phyloP scores from a whole-genome alignment of 2,329 filamentous ascomycete genomes.

The Scedosporium dehoogii region DNA sequence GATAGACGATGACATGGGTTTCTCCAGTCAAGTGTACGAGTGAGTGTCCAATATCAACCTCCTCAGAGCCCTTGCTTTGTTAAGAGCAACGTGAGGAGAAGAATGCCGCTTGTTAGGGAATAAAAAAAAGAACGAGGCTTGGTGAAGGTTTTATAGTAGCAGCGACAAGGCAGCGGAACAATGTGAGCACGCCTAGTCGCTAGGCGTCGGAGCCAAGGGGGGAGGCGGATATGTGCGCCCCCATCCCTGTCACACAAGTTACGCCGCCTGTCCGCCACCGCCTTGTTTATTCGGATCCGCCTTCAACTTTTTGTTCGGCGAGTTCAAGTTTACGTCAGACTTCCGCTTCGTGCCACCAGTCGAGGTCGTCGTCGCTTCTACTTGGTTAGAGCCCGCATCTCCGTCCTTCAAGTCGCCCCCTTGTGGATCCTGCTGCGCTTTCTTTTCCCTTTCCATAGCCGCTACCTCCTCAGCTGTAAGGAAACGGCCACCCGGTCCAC shows the following conservation, averaged over 20 bases:
- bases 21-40: too few species aligned
- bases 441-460: slow-evolving; percentile 65
- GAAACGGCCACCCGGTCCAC: slow-evolving; percentile 90
- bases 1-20: not conserved
- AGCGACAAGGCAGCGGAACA: too few species aligned
- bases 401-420: slow-evolving; percentile 25
- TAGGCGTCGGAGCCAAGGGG: not conserved
- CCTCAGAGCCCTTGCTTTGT: too few species aligned
- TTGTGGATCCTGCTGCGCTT: slow-evolving; percentile 17
- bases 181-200: not conserved
- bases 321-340: slow-evolving; percentile 37
- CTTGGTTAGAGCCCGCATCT: slow-evolving; percentile 15
- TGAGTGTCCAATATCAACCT: too few species aligned
- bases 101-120: too few species aligned
- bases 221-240: not conserved
- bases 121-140: too few species aligned
- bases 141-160: too few species aligned
- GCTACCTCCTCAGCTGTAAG: slow-evolving; percentile 93
- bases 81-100: too few species aligned
- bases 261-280: not conserved
- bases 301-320: slow-evolving; percentile 47
- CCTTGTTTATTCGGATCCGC: slow-evolving; percentile 30
- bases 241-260: not conserved
- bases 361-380: slow-evolving; percentile 15
- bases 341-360: slow-evolving; percentile 48